phyloP scores from a whole-genome alignment of 768 basidiomycete genomes.

The Leccinum truebloodii region DNA sequence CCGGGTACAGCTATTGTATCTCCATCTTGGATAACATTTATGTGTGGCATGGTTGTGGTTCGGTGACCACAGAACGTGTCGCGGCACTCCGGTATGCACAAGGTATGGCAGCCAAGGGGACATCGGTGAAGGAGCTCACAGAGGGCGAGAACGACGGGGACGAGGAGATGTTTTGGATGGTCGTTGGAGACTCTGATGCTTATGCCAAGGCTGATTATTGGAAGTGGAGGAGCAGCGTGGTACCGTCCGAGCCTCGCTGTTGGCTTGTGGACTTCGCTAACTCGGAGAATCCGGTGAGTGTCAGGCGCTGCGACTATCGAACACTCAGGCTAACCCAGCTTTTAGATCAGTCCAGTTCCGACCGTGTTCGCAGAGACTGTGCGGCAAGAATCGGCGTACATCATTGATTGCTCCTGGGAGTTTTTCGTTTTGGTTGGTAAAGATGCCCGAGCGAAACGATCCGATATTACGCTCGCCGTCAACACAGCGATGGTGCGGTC shows the following conservation, averaged over 20 bases:
- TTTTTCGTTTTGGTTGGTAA: conserved; percentile 72
- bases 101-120: conserved; percentile 40
- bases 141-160: conserved; percentile 63
- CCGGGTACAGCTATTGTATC: conserved; percentile 82
- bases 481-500: conserved; percentile 52
- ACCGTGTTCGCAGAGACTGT: conserved; percentile 42
- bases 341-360: conserved; percentile 49
- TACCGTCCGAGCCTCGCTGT: conserved; percentile 47
- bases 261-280: conserved; percentile 57
- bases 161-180: conserved; percentile 87
- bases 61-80: conserved; percentile 54
- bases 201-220: conserved; percentile 84
- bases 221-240: conserved; percentile 61
- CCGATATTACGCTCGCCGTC: conserved; percentile 63
- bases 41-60: conserved; percentile 82
- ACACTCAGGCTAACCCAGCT: not conserved
- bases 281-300: conserved; percentile 42
- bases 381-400: conserved; percentile 51
- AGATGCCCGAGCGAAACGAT: conserved; percentile 59
- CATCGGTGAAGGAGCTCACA: conserved; percentile 51
- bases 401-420: conserved; percentile 80
- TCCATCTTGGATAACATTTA: conserved; percentile 70
- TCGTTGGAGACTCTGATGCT: conserved; percentile 65
- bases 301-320: not conserved
- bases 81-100: conserved; percentile 65